Evolutionary conservation across 306 rosid genomes (phyloP).

Genomic region (Lathyrus sativus): DNA sequence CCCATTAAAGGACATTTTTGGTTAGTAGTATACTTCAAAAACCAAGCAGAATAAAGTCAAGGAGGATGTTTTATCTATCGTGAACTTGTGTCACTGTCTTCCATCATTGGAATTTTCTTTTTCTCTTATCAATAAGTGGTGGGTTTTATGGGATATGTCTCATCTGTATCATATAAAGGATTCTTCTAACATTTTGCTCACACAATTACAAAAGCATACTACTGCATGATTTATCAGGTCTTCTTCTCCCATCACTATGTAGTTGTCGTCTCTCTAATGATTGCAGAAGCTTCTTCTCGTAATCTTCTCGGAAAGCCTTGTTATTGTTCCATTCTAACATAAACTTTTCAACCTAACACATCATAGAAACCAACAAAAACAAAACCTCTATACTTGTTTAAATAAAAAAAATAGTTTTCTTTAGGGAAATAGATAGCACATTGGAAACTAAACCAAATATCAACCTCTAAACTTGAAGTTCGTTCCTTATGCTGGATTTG

Average conservation of each 20-base stretch:
- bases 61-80: too few species aligned
- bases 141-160: too few species aligned
- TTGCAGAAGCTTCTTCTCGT: slow-evolving; percentile 26
- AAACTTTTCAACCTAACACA: slow-evolving; percentile 38
- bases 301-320: slow-evolving; percentile 33
- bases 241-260: neutral
- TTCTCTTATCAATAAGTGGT: too few species aligned
- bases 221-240: neutral
- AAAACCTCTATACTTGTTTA: neutral
- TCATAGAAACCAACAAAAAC: neutral
- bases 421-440: neutral
- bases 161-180: too few species aligned
- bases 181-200: neutral
- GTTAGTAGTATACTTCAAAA: too few species aligned
- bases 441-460: neutral
- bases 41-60: too few species aligned
- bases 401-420: too few species aligned
- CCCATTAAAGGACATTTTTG: too few species aligned
- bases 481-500: slow-evolving; percentile 16
- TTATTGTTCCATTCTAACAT: slow-evolving; percentile 38
- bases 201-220: neutral
- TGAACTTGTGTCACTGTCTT: too few species aligned
- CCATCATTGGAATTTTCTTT: too few species aligned
- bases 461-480: slow-evolving; percentile 20
- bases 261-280: neutral